phyloP scores from a whole-genome alignment of 116 monocot genomes.

The Zostera marina region DNA sequence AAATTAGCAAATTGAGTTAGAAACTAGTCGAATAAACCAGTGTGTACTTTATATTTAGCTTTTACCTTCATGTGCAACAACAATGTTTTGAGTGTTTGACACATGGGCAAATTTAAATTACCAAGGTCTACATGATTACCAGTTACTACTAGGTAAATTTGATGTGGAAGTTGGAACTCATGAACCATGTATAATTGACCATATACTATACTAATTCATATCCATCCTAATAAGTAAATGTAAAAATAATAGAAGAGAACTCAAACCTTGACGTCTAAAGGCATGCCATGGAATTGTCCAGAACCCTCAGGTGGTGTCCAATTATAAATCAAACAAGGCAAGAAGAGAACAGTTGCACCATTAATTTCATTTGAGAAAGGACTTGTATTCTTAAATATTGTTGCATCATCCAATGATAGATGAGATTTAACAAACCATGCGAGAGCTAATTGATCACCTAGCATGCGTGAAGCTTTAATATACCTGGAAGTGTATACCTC shows the following conservation, averaged over 20 bases:
- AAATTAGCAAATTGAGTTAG: too few relatives aligned
- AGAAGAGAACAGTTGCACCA: conserved; percentile 53
- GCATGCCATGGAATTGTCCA: conserved; percentile 99
- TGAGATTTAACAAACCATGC: conserved; percentile 64
- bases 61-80: too few relatives aligned
- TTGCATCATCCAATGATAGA: conserved; percentile 28
- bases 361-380: conserved; percentile 39
- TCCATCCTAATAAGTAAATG: not conserved
- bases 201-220: too few relatives aligned
- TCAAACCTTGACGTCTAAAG: conserved; percentile 74
- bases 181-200: too few relatives aligned
- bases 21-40: too few relatives aligned
- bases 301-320: conserved; percentile 99
- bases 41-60: too few relatives aligned
- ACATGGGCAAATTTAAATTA: too few relatives aligned
- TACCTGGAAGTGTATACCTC: conserved; percentile 61
- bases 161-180: too few relatives aligned
- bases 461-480: conserved; percentile 82
- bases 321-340: conserved; percentile 82
- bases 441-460: conserved; percentile 87
- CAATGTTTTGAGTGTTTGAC: too few relatives aligned
- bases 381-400: conserved; percentile 35
- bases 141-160: too few relatives aligned
- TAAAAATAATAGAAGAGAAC: not conserved
- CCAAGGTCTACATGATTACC: too few relatives aligned